phyloP scores from a whole-genome alignment of 371 early-diverging fungal genomes.

The Mycotypha africana region DNA sequence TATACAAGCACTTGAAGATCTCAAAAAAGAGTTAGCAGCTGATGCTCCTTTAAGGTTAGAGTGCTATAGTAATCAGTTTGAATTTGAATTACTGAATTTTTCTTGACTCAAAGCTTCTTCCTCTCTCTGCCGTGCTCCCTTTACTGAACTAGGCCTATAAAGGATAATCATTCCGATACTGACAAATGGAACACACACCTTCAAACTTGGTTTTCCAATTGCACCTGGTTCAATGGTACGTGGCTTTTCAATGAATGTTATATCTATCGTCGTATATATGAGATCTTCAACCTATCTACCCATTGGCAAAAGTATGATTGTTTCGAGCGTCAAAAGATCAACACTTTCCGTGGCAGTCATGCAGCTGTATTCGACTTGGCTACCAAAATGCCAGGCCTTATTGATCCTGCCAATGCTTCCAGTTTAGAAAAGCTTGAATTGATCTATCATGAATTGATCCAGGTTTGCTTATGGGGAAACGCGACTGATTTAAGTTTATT shows the following conservation, averaged over 20 bases:
- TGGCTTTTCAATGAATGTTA: conserved; percentile 84
- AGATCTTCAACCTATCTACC: conserved; percentile 49
- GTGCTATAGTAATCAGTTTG: too few relatives aligned
- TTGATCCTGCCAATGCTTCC: conserved; percentile 21
- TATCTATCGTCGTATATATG: conserved; percentile 73
- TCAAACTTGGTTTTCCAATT: conserved; percentile 37
- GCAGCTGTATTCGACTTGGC: conserved; percentile 63
- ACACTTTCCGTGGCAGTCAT: conserved; percentile 62
- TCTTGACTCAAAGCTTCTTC: not conserved
- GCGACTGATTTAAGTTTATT: conserved; percentile 81
- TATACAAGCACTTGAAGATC: conserved; percentile 48
- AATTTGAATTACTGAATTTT: too few relatives aligned
- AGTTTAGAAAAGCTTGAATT: conserved; percentile 33
- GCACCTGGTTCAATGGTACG: conserved; percentile 67
- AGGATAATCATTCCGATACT: conserved; percentile 55
- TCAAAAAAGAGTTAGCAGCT: conserved; percentile 66
- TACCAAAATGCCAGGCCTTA: conserved; percentile 40
- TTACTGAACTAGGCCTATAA: conserved; percentile 37
- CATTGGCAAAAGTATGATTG: conserved; percentile 70
- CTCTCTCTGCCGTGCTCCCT: too few relatives aligned
- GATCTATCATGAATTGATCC: conserved; percentile 64
- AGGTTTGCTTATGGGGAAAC: conserved; percentile 88
- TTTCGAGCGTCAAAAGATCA: conserved; percentile 67
- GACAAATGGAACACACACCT: conserved; percentile 62
- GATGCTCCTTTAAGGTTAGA: conserved; percentile 56